phyloP scores from a whole-genome alignment of 2,329 filamentous ascomycete genomes.

The Myriosclerotinia scirpicola region DNA sequence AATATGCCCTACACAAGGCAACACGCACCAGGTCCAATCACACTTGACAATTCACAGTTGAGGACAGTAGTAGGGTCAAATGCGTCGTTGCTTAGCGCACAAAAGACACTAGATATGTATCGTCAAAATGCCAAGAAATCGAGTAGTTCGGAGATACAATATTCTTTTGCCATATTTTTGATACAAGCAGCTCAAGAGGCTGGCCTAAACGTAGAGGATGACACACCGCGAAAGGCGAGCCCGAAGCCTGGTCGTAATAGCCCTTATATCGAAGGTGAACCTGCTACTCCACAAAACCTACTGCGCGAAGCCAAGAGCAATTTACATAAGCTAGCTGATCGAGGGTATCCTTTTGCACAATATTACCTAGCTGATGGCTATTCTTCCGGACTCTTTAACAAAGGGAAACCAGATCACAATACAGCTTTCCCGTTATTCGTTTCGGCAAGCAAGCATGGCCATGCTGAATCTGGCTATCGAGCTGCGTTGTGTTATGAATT shows the following conservation, averaged over 20 bases:
- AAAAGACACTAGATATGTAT: conserved; percentile 98
- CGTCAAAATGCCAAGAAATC: conserved; percentile 96
- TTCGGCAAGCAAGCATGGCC: conserved; percentile 91
- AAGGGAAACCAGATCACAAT: conserved; percentile 88
- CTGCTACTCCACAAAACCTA: conserved; percentile 63
- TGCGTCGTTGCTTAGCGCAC: conserved; percentile 84
- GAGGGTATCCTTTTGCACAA: conserved; percentile 93
- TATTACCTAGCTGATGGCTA: conserved; percentile 97
- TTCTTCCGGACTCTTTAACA: conserved; percentile 91
- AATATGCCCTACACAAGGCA: conserved; percentile 48
- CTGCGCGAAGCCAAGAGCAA: conserved; percentile 87
- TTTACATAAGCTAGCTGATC: conserved; percentile 79
- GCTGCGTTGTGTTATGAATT: conserved; percentile 96
- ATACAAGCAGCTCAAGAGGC: conserved; percentile 84
- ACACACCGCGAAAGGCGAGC: conserved; percentile 37
- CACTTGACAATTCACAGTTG: conserved; percentile 77
- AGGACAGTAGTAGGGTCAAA: conserved; percentile 80
- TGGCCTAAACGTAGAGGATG: conserved; percentile 52
- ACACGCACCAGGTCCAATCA: conserved; percentile 38
- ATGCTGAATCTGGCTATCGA: conserved; percentile 93
- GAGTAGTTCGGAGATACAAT: conserved; percentile 84
- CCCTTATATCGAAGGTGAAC: conserved; percentile 48
- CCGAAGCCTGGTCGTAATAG: conserved; percentile 50
- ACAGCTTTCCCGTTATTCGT: conserved; percentile 91
- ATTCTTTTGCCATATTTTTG: conserved; percentile 94